phyloP scores from a whole-genome alignment of 2,329 filamentous ascomycete genomes.

The Exophiala viscosa region DNA sequence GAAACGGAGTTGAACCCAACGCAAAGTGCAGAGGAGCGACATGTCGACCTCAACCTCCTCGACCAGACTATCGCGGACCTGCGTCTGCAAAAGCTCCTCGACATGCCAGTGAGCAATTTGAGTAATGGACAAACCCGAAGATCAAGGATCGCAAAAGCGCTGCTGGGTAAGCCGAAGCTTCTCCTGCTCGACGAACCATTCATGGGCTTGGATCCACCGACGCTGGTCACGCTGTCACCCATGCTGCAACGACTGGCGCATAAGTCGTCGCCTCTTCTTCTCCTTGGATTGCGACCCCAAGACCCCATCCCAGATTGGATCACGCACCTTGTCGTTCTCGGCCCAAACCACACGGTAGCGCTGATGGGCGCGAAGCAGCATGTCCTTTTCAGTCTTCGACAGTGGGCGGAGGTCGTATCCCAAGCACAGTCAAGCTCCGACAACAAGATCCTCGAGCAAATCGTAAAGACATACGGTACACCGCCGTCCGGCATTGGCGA shows the following conservation, averaged over 20 bases:
- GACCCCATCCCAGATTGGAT: constrained; percentile 88
- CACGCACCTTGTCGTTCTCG: constrained; percentile 73
- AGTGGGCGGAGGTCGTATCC: constrained; percentile 19
- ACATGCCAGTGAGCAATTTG: constrained; percentile 81
- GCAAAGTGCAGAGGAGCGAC: constrained; percentile 50
- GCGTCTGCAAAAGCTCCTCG: constrained; percentile 63
- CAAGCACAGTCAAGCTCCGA: constrained; percentile 1
- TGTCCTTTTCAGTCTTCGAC: constrained; percentile 46
- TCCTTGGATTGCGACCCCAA: constrained; percentile 77
- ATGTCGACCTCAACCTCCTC: constrained; percentile 52
- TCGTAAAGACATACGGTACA: constrained; percentile 7
- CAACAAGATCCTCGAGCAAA: constrained; percentile 6
- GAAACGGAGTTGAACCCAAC: constrained; percentile 78
- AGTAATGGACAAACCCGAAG: constrained; percentile 91
- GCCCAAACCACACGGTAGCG: constrained; percentile 62
- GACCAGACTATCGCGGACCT: constrained; percentile 66
- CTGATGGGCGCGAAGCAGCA: constrained; percentile 62
- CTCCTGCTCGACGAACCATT: constrained; percentile 90
- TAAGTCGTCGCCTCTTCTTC: constrained; percentile 63
- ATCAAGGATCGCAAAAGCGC: constrained; percentile 80
- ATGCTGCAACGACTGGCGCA: constrained; percentile 67
- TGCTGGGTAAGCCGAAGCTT: constrained; percentile 74
- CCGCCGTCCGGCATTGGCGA: constrained; percentile 23
- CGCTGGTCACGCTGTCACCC: constrained; percentile 65
- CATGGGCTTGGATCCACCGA: constrained; percentile 86